phyloP scores from a whole-genome alignment of 108 stramenopile species.

The Cylindrotheca closterium region DNA sequence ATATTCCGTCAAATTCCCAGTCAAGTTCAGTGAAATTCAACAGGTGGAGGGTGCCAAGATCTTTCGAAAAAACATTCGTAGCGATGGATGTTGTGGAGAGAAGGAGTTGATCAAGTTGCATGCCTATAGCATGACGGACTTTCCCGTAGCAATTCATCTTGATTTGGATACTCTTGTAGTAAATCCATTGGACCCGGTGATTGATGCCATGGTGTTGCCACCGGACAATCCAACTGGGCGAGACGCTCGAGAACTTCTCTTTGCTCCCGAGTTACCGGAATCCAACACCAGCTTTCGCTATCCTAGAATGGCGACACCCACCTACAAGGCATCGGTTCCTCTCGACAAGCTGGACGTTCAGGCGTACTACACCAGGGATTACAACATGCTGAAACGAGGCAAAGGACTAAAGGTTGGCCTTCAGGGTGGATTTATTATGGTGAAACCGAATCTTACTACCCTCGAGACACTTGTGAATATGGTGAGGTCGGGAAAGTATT shows the following conservation, averaged over 20 bases:
- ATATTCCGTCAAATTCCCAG: too few species aligned
- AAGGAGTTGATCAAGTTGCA: constrained; percentile 94
- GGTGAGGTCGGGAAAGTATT: constrained; percentile 72
- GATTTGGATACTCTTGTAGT: constrained; percentile 90
- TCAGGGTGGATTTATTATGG: constrained; percentile 93
- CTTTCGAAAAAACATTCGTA: constrained; percentile 54
- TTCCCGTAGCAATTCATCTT: constrained; percentile 90
- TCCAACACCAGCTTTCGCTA: neutral
- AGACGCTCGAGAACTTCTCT: constrained; percentile 2
- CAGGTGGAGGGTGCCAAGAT: too few species aligned
- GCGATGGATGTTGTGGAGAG: constrained; percentile 87
- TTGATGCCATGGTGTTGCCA: constrained; percentile 49
- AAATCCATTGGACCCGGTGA: constrained; percentile 77
- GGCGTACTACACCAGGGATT: constrained; percentile 72
- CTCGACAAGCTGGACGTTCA: constrained; percentile 49
- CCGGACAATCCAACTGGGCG: too few species aligned
- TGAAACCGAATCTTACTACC: constrained; percentile 62
- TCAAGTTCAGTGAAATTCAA: constrained; percentile 67
- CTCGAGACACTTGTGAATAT: constrained; percentile 82
- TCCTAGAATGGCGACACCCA: neutral
- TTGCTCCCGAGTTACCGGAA: too few species aligned
- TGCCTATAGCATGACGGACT: constrained; percentile 86
- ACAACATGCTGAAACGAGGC: constrained; percentile 60
- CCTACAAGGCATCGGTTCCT: constrained; percentile 7
- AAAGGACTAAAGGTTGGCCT: constrained; percentile 52